These are phyloP conservation scores for Juglanconis oblonga DNA, from an alignment of 2,329 filamentous ascomycete genomes.

Conservation along the genomic window DNA sequence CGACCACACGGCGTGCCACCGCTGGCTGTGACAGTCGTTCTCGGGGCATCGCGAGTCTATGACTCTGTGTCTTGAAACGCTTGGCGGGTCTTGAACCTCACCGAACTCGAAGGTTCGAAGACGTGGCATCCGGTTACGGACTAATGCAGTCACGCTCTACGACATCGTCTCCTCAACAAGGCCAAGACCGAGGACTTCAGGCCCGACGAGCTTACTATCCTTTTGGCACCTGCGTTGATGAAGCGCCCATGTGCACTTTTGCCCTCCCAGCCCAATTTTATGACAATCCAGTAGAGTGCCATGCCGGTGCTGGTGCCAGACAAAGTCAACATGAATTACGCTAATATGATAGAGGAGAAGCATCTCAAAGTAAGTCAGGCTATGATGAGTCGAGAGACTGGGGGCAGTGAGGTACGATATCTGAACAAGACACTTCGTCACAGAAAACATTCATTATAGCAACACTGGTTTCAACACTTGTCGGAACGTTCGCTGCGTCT, in stretches of 20 bases:
- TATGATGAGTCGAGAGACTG: rapidly evolving
- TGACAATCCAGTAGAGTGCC: neutral
- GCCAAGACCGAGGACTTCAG: too few relatives aligned
- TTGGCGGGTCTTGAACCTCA: neutral
- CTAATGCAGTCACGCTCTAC: neutral
- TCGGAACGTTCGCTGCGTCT: constrained; percentile 35
- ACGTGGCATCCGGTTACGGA: neutral
- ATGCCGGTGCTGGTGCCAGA: constrained; percentile 9
- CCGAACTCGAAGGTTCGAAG: neutral
- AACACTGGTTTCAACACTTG: constrained; percentile 36
- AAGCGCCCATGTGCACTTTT: neutral
- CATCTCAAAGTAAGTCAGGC: constrained; percentile 28
- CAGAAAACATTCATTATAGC: constrained; percentile 38
- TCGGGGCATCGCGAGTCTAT: too few relatives aligned
- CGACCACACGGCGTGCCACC: too few relatives aligned
- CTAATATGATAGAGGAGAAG: constrained; percentile 34
- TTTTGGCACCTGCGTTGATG: neutral
- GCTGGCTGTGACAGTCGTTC: neutral
- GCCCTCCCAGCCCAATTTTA: too few relatives aligned
- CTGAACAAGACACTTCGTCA: neutral
- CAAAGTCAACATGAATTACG: constrained; percentile 26
- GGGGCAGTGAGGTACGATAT: neutral
- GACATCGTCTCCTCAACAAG: too few relatives aligned
- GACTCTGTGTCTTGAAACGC: neutral
- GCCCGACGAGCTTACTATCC: too few relatives aligned